Evolutionary conservation across 352 stramenopile species (phyloP).

Genomic region (Pythium coloratum): DNA sequence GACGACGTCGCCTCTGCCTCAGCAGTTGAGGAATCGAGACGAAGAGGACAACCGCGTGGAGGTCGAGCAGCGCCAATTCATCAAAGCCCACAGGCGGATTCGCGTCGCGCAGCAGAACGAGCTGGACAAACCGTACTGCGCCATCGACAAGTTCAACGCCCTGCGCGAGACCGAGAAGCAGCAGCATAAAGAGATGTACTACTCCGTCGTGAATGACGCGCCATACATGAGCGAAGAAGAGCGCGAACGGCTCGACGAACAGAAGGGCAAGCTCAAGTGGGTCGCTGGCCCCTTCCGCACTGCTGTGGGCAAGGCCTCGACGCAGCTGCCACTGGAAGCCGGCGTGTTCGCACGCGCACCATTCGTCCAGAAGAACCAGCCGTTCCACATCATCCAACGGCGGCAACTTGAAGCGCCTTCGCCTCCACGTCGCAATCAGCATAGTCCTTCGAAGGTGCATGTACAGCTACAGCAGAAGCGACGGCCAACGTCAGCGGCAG

Average conservation of each 20-base stretch:
- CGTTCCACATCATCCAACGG: conserved; percentile 60
- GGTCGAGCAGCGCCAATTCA: background rate
- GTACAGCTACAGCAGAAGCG: background rate
- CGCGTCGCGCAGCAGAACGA: conserved; percentile 65
- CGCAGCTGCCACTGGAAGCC: conserved; percentile 38
- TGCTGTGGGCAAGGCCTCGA: conserved; percentile 66
- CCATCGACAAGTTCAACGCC: conserved; percentile 54
- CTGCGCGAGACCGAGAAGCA: conserved; percentile 33
- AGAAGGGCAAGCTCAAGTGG: conserved; percentile 74
- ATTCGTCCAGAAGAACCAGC: conserved; percentile 53
- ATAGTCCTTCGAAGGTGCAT: background rate
- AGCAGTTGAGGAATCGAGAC: background rate
- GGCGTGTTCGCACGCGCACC: conserved; percentile 59
- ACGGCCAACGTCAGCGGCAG: conserved; percentile 10
- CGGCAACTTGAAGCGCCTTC: conserved; percentile 37
- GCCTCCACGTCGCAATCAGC: background rate
- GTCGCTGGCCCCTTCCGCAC: conserved; percentile 66
- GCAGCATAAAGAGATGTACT: conserved; percentile 46
- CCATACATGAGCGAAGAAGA: conserved; percentile 60
- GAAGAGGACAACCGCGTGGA: background rate
- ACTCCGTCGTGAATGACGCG: conserved; percentile 81
- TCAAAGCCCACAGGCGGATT: conserved; percentile 34
- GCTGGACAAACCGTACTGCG: conserved; percentile 70
- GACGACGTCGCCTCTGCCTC: background rate
- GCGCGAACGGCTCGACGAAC: conserved; percentile 47